These are phyloP conservation scores for Tetrahymena elliotti DNA, from an alignment of 73 alveolate genomes.

Conservation along the genomic window DNA sequence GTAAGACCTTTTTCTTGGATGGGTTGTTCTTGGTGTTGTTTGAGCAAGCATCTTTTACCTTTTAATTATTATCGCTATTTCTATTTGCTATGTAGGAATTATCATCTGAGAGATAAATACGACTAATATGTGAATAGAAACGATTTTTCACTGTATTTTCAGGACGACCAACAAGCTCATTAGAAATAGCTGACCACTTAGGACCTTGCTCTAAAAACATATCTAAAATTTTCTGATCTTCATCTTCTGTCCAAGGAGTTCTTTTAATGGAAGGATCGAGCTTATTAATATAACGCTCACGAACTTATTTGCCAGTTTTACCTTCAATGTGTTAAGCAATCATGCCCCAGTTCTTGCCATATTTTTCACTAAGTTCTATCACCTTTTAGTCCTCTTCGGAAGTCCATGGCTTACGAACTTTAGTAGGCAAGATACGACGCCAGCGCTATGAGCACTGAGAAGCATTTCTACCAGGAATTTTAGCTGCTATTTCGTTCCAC, in stretches of 20 bases:
- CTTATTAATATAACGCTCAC: constrained; percentile 97
- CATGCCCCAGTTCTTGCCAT: constrained; percentile 20
- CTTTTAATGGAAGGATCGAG: constrained; percentile 85
- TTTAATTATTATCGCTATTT: not conserved
- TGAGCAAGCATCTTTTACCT: not conserved
- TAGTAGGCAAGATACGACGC: constrained; percentile 20
- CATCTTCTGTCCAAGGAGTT: constrained; percentile 81
- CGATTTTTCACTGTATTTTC: constrained; percentile 39
- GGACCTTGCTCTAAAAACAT: constrained; percentile 27
- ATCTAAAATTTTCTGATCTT: constrained; percentile 46
- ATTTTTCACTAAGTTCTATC: constrained; percentile 1
- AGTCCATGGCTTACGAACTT: constrained; percentile 31
- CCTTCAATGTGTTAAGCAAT: constrained; percentile 22
- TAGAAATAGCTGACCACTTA: constrained; percentile 37
- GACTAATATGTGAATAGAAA: constrained; percentile 33
- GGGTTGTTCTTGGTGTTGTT: not conserved
- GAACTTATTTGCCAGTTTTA: constrained; percentile 84
- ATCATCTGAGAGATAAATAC: not conserved
- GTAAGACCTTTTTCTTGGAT: not conserved
- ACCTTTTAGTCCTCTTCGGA: constrained; percentile 31
- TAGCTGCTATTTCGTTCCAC: constrained; percentile 29
- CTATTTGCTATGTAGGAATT: not conserved
- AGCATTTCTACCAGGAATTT: constrained; percentile 31
- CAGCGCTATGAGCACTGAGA: constrained; percentile 40
- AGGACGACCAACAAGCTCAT: constrained; percentile 30